A percentile compares a stretch with the other conserved stretches of the same genome.
Conservation (phyloP, 148 eudicot species). For the Heliamphora exappendiculata region DNA sequence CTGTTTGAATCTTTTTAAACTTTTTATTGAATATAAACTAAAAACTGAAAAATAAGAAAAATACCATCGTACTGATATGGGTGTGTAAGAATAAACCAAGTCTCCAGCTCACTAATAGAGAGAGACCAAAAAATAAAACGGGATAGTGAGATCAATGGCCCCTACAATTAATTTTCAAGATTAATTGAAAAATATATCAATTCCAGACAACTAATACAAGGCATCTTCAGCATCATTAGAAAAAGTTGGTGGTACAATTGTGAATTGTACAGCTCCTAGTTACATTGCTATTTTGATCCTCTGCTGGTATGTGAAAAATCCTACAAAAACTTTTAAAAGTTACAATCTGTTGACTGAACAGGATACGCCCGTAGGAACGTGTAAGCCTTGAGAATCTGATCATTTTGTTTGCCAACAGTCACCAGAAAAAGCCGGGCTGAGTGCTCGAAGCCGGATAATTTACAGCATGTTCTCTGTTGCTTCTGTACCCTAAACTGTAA, state of each 20-base stretch:
- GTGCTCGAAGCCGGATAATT: constrained; percentile 11
- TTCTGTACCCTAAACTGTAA: constrained; percentile 2
- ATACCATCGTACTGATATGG: too few relatives aligned
- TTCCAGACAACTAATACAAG: neutral
- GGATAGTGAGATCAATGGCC: neutral
- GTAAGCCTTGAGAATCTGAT: neutral
- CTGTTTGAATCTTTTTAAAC: too few relatives aligned
- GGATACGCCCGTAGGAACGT: neutral
- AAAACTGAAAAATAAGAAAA: too few relatives aligned
- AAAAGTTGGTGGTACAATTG: neutral
- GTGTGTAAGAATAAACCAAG: too few relatives aligned
- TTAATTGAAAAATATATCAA: neutral
- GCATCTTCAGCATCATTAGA: neutral
- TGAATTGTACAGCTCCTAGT: neutral
- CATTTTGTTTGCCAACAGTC: neutral
- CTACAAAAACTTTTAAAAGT: neutral
- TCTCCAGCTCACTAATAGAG: too few relatives aligned
- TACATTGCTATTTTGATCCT: neutral
- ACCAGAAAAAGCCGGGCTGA: constrained; percentile 15
- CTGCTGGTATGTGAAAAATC: neutral
- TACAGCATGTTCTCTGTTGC: constrained; percentile 19
- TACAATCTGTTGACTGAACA: neutral
- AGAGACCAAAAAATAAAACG: too few relatives aligned
- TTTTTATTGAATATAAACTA: too few relatives aligned
- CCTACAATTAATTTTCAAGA: neutral